These are phyloP conservation scores for Phyllosticta citribraziliensis DNA, from an alignment of 2,329 filamentous ascomycete genomes.

Conservation along the genomic window DNA sequence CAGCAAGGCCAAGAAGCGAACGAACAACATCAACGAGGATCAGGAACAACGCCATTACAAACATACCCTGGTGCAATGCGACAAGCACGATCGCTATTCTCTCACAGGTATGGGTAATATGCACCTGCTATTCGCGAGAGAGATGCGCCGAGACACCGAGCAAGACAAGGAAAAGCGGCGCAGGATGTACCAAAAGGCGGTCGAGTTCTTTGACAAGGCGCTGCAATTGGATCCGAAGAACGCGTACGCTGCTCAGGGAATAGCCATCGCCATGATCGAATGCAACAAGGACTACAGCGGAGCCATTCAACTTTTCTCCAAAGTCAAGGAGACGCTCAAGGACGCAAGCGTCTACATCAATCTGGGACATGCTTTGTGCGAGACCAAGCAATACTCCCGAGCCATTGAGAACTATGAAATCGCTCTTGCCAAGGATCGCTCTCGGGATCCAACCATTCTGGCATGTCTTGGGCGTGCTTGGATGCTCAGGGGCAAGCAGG, in stretches of 20 bases:
- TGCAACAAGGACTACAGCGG: conserved; percentile 82
- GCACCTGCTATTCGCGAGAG: conserved; percentile 76
- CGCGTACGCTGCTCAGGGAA: conserved; percentile 89
- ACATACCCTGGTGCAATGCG: conserved; percentile 83
- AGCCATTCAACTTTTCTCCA: conserved; percentile 79
- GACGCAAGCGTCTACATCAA: conserved; percentile 87
- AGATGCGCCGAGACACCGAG: conserved; percentile 88
- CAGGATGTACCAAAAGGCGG: conserved; percentile 78
- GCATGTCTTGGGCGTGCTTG: conserved; percentile 82
- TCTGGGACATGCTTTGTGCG: conserved; percentile 83
- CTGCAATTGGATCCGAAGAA: conserved; percentile 91
- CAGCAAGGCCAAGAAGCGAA: conserved; percentile 76
- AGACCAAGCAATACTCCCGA: conserved; percentile 80
- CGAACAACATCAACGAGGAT: conserved; percentile 74
- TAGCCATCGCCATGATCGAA: conserved; percentile 88
- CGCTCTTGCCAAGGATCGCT: conserved; percentile 68
- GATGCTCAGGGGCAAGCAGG: conserved; percentile 67
- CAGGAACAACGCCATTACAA: conserved; percentile 91
- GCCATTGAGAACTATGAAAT: conserved; percentile 92
- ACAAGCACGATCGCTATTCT: conserved; percentile 97
- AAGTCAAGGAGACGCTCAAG: conserved; percentile 80
- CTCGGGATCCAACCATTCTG: conserved; percentile 68
- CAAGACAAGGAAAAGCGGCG: conserved; percentile 84
- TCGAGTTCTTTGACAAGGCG: conserved; percentile 98
- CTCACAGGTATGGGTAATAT: conserved; percentile 96